Conservation (phyloP, 2,329 filamentous ascomycete species). For the Penicillium sp. region DNA sequence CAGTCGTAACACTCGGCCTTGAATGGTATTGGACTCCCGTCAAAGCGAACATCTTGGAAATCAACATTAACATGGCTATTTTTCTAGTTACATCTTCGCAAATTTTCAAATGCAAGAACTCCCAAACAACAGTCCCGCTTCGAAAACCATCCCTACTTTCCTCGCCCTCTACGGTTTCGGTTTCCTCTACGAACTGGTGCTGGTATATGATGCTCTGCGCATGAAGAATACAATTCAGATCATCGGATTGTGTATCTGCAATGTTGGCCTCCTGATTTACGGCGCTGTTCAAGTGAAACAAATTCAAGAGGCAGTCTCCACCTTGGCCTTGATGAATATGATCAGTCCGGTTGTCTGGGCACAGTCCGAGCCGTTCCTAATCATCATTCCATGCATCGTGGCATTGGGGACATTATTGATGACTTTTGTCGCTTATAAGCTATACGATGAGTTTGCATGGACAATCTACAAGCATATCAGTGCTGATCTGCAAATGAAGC, state of each 20-base stretch:
- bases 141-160: slow-evolving; percentile 82
- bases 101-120: slow-evolving; percentile 66
- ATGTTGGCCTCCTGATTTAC: slow-evolving; percentile 87
- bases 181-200: slow-evolving; percentile 83
- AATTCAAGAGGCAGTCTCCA: slow-evolving; percentile 68
- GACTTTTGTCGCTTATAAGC: slow-evolving; percentile 80
- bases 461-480: slow-evolving; percentile 99
- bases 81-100: slow-evolving; percentile 76
- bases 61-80: neutral
- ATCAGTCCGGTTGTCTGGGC: slow-evolving; percentile 61
- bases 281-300: slow-evolving; percentile 90
- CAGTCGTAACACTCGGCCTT: slow-evolving; percentile 73
- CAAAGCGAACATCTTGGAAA: neutral
- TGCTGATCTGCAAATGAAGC: slow-evolving; percentile 94
- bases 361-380: slow-evolving; percentile 69
- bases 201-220: slow-evolving; percentile 90
- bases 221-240: slow-evolving; percentile 98
- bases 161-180: slow-evolving; percentile 96
- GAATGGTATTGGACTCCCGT: slow-evolving; percentile 66
- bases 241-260: slow-evolving; percentile 91
- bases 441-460: slow-evolving; percentile 99
- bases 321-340: slow-evolving; percentile 48
- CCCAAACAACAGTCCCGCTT: slow-evolving; percentile 41
- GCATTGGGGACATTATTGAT: slow-evolving; percentile 71
- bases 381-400: slow-evolving; percentile 83